These are phyloP conservation scores for Neonectria punicea DNA, from an alignment of 2,329 filamentous ascomycete genomes.

Conservation along the genomic window DNA sequence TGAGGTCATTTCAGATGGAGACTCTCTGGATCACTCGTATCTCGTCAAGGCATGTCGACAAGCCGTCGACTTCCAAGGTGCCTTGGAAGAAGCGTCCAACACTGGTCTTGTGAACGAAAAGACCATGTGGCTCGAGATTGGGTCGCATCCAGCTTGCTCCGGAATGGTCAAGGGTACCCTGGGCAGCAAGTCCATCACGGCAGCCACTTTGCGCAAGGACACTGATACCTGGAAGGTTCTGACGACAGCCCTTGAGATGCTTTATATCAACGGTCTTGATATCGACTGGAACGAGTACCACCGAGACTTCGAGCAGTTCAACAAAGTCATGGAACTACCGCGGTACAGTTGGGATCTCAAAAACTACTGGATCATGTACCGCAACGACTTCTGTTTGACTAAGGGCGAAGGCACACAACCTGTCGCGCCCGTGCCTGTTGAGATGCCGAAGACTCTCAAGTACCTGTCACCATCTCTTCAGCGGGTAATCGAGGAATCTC, in stretches of 20 bases:
- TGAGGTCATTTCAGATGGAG: constrained; percentile 61
- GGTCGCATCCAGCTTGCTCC: constrained; percentile 72
- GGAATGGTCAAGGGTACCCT: constrained; percentile 72
- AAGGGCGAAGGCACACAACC: constrained; percentile 61
- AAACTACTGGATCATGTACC: constrained; percentile 73
- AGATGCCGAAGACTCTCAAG: constrained; percentile 14
- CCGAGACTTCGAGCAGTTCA: constrained; percentile 54
- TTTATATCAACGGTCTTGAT: constrained; percentile 70
- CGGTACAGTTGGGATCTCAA: constrained; percentile 79
- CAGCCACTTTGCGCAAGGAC: constrained; percentile 71
- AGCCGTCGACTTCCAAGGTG: constrained; percentile 72
- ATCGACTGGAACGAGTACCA: constrained; percentile 78
- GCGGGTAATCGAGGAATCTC: constrained; percentile 30
- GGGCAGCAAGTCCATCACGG: constrained; percentile 60
- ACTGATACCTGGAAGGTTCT: constrained; percentile 74
- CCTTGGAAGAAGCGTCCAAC: constrained; percentile 62
- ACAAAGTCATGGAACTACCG: constrained; percentile 69
- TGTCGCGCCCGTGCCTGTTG: neutral
- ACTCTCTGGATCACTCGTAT: constrained; percentile 64
- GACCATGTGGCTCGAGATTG: constrained; percentile 74
- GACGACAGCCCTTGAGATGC: constrained; percentile 62
- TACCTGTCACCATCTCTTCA: constrained; percentile 36
- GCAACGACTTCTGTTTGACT: constrained; percentile 76
- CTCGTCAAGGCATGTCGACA: constrained; percentile 70
- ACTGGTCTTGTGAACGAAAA: constrained; percentile 63